phyloP scores from a whole-genome alignment of 805 yeast genomes.

The Metschnikowia borealis region DNA sequence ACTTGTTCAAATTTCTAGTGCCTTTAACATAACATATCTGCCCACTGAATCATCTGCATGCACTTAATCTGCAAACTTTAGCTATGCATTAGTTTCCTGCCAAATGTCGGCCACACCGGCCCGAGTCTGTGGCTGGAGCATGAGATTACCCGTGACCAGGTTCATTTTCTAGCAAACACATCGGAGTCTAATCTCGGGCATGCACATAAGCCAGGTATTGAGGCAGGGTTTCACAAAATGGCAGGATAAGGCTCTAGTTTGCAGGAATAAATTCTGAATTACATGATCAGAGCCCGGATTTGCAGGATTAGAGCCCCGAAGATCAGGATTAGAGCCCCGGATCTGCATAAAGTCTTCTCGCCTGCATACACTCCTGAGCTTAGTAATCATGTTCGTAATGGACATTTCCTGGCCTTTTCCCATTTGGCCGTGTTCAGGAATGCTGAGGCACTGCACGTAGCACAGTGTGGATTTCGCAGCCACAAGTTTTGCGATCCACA shows the following conservation, averaged over 20 bases:
- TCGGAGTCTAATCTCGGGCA: too few species aligned
- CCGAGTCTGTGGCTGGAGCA: not conserved
- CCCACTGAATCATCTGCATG: not conserved
- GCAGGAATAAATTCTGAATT: too few species aligned
- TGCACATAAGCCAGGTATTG: too few species aligned
- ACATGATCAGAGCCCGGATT: too few species aligned
- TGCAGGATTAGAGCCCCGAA: too few species aligned
- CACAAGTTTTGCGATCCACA: conserved; percentile 5
- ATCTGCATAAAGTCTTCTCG: too few species aligned
- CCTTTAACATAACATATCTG: too few species aligned
- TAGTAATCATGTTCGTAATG: not conserved
- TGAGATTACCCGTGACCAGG: not conserved
- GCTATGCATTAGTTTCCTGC: not conserved
- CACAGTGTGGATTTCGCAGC: conserved; percentile 6
- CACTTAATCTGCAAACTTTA: not conserved
- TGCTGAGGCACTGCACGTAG: not conserved
- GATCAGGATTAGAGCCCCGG: too few species aligned
- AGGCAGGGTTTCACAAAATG: too few species aligned
- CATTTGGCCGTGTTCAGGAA: not conserved
- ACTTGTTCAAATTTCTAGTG: too few species aligned
- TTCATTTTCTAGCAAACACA: not conserved
- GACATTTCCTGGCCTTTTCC: not conserved
- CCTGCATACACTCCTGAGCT: not conserved
- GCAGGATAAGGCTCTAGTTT: too few species aligned
- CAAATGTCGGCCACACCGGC: not conserved